Base-by-base conservation (phyloP, 805 yeast species). In the Metschnikowia gelsemii region DNA sequence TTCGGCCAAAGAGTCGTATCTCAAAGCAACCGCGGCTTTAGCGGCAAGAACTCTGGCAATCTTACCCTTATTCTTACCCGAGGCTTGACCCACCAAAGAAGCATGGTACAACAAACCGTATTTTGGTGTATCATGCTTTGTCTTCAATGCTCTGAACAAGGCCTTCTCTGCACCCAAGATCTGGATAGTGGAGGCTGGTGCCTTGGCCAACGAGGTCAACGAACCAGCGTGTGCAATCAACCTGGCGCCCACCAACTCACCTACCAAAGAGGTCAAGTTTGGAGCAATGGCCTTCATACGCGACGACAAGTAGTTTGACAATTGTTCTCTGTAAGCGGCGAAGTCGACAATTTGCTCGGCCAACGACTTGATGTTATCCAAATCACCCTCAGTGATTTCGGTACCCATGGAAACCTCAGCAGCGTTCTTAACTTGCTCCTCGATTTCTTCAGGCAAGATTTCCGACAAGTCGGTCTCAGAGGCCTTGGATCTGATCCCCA, bases 371-470 rank as follows among this genome's bases (percentile, higher is more conserved):
- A 93, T 91, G 75, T 91, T 91, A 47, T 78, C 77, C 59, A 93
- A 76, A 69, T 93, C 99, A 52, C 77, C 76, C 47, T 85, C 90
- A 43, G 98, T 91, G 66, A 93, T 91, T 70, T 93, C 99, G 48
- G 98, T 93, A 75, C 99, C 99, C 99, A 93, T 93, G 38, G 98
- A 90, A 53, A 93, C 89, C 76, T 93, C 98, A 55, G 99, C 98
- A 55, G 98, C 96, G 43, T 89, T 68, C 73, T 93, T 93, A 41
- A 93, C 90, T 66, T 68, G 69, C 53, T 69, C 75, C 59, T 70
- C 75, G 32, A 59, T 53, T 54, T 70, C 75, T 57, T 70, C 75
- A 16, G 75, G 75, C 57, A 70, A 65, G 37, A 70, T 62, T 56
- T 68, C 72, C 13, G 71, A 63, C 82, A 87, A 63, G 63, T 93